phyloP scores from a whole-genome alignment of 176 grass and related monocot genomes.

The Tuctoria greenei region DNA sequence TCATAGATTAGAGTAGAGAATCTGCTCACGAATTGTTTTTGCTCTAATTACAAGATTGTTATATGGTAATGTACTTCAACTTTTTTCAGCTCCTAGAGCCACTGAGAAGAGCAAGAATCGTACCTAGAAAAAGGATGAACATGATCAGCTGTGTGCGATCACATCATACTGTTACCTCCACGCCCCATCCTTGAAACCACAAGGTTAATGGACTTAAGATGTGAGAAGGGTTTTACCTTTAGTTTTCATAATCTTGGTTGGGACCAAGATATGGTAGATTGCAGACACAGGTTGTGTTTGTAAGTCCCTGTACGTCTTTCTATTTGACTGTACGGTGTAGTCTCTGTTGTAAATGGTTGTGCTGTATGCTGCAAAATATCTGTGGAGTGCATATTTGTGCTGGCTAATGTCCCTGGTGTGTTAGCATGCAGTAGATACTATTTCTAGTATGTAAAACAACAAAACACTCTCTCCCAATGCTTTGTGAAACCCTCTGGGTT shows the following conservation, averaged over 20 bases:
- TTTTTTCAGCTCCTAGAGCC: constrained; percentile 35
- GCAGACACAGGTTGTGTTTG: constrained; percentile 3
- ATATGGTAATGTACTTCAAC: not conserved
- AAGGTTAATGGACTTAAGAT: constrained; percentile 20
- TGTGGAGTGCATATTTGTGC: constrained; percentile 12
- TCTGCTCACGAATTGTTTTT: not conserved
- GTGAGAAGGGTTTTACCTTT: constrained; percentile 33
- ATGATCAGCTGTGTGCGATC: not conserved
- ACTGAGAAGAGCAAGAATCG: constrained; percentile 32
- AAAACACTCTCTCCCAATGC: not conserved
- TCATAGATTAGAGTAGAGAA: not conserved
- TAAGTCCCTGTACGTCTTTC: constrained; percentile 7
- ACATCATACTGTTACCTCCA: constrained; percentile 21
- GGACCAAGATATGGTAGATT: constrained; percentile 28
- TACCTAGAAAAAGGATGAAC: constrained; percentile 20
- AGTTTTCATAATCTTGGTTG: not conserved
- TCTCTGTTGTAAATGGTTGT: constrained; percentile 47
- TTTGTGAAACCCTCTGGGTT: not conserved
- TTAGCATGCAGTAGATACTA: not conserved
- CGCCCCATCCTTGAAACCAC: constrained; percentile 16
- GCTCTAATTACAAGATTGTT: not conserved
- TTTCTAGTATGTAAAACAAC: not conserved
- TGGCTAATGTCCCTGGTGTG: not conserved
- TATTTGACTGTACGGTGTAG: not conserved
- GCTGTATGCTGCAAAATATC: constrained; percentile 16